These are phyloP conservation scores for Botrytis hyacinthi DNA, from an alignment of 2,329 filamentous ascomycete species.

Conservation along the genomic window DNA sequence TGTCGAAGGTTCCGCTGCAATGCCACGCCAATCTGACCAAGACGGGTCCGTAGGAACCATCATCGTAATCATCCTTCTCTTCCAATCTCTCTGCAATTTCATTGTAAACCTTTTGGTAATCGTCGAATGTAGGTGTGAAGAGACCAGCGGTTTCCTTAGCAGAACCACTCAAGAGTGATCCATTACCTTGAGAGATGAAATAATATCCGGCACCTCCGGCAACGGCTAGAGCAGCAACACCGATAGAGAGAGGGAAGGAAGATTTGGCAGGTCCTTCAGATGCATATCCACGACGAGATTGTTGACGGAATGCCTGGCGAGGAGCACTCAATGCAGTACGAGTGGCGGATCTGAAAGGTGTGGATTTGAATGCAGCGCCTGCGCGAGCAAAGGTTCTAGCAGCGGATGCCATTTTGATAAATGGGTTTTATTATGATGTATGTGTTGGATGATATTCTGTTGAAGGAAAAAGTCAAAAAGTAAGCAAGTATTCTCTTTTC, in stretches of 20 bases:
- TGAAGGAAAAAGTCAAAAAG: background rate
- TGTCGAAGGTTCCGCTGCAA: constrained; percentile 87
- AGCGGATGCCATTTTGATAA: constrained; percentile 30
- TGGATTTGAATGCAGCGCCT: constrained; percentile 35
- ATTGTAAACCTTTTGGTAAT: constrained; percentile 96
- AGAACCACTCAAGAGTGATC: constrained; percentile 39
- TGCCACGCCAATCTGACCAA: constrained; percentile 92
- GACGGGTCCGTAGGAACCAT: constrained; percentile 93
- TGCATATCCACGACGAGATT: constrained; percentile 77
- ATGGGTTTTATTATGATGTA: constrained; percentile 19
- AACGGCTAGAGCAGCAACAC: constrained; percentile 56
- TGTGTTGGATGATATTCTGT: background rate
- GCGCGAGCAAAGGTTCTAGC: constrained; percentile 42
- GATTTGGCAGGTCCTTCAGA: constrained; percentile 62
- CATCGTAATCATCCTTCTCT: constrained; percentile 93
- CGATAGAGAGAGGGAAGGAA: constrained; percentile 54
- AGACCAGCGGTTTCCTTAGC: constrained; percentile 47
- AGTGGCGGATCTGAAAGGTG: constrained; percentile 53
- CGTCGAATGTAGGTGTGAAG: constrained; percentile 73
- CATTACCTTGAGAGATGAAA: constrained; percentile 59
- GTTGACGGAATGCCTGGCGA: constrained; percentile 69
- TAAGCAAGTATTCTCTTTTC: background rate
- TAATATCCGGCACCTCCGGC: constrained; percentile 65
- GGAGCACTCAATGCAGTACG: constrained; percentile 59
- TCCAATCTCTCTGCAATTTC: constrained; percentile 75